Evolutionary conservation across 2,329 filamentous ascomycete genomes (phyloP).

Genomic region (Sarocladium strictum): DNA sequence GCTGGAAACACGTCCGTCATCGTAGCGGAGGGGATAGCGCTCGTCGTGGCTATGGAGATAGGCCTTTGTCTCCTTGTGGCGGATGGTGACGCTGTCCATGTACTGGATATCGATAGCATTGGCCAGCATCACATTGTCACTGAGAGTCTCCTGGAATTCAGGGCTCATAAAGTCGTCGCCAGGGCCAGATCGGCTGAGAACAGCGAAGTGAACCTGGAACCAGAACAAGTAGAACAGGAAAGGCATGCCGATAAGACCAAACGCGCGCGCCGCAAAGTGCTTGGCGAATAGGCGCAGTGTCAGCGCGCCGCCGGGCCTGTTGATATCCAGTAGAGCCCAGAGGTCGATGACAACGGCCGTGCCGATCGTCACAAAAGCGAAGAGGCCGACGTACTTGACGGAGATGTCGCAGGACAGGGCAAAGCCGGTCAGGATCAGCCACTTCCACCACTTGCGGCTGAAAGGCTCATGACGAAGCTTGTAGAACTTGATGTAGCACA

Average conservation of each 20-base stretch:
- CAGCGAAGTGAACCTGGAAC: conserved; percentile 98
- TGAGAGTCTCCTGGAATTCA: conserved; percentile 94
- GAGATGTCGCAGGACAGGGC: conserved; percentile 95
- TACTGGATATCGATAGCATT: conserved; percentile 84
- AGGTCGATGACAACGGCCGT: conserved; percentile 90
- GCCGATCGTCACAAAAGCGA: conserved; percentile 95
- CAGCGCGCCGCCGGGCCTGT: conserved; percentile 75
- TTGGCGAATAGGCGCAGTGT: conserved; percentile 74
- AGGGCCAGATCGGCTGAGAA: conserved; percentile 81
- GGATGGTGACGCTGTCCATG: conserved; percentile 79
- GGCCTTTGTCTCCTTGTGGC: conserved; percentile 95
- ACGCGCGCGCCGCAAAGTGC: conserved; percentile 82
- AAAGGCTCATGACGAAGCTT: conserved; percentile 88
- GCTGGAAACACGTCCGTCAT: conserved; percentile 93
- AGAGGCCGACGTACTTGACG: conserved; percentile 94
- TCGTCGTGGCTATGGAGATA: conserved; percentile 93
- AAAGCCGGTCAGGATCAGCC: conserved; percentile 92
- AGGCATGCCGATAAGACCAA: conserved; percentile 82
- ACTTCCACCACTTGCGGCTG: conserved; percentile 98
- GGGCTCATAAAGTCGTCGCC: conserved; percentile 99
- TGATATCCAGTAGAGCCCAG: conserved; percentile 90
- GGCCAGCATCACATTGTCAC: conserved; percentile 87
- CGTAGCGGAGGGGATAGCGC: conserved; percentile 86
- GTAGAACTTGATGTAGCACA: conserved; percentile 96
- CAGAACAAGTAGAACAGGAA: conserved; percentile 99